Evolutionary conservation across 106 monocot genomes (phyloP), one percentile per base, ranked within the genome.

Genomic region (Allium cepa): DNA sequence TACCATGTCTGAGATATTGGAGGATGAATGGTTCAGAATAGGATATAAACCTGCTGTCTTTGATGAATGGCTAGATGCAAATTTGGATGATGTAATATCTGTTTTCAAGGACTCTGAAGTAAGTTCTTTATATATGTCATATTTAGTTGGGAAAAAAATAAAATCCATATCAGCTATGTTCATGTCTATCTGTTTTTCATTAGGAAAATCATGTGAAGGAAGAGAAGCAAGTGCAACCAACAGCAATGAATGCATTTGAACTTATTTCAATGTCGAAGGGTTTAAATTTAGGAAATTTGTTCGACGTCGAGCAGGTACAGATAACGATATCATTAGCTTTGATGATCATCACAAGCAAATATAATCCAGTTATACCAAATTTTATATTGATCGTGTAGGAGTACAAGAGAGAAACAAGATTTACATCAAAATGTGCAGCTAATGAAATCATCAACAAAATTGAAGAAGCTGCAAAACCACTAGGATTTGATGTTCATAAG

Each of bases 401-500:
- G 73, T 92, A 86, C 60, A 92, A 97, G 69, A 86, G 88, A 62
- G 92, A 97, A 76, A 97, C 92, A 11, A 84, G 96, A 64, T 97
- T 97, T 68, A 87, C 96, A 76, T 97, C 96, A 57, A 86, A 80
- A 66, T 87, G 84, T 65, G 49, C 96, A 27, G 84, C 96, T 8
- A 92, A 83, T 57, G 96, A 97, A 79, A 97, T 97, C 50, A 76
- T 97, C 18, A 84, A 56, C 48, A 92, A 97, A 64, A 97, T 97
- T 65, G 96, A 97, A 74, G 92, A 92, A 82, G 92, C 96, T 53
- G 92, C 86, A 69, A 97, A 84, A 17, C 92, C 96, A 53, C 84
- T 97, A 68, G 96, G 96, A 47, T 97, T 92, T 75, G 88, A 92
- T 18, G 73, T 97, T 69, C 88, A 92, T 48, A 97, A 92, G 86